Conservation (phyloP, 306 rosid species). For the Luffa aegyptiaca region DNA sequence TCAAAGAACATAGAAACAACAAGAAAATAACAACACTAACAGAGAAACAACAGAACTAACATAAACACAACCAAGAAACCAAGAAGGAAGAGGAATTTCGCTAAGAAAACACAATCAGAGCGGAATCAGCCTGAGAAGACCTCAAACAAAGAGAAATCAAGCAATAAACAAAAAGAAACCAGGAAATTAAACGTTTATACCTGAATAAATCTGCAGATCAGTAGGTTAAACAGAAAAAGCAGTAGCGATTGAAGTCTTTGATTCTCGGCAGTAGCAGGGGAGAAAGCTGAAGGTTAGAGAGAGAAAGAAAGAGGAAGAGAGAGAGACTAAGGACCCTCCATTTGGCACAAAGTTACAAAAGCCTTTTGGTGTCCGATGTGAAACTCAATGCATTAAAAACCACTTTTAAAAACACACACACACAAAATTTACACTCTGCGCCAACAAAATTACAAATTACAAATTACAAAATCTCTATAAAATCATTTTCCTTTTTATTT, state of each 20-base stretch:
- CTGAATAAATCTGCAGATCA: conserved; percentile 37
- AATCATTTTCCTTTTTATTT: not conserved
- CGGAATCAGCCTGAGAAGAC: not conserved
- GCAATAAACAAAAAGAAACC: not conserved
- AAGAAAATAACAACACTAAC: not conserved
- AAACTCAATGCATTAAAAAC: conserved; percentile 51
- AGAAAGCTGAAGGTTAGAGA: conserved; percentile 7
- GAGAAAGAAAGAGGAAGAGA: conserved; percentile 13
- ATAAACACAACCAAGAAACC: not conserved
- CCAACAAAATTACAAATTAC: not conserved
- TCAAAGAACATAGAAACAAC: not conserved
- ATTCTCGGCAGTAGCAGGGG: not conserved
- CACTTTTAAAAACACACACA: conserved; percentile 17
- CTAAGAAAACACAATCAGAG: not conserved
- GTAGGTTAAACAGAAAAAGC: conserved; percentile 14
- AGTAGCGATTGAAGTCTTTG: conserved; percentile 4
- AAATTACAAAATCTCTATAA: conserved; percentile 2
- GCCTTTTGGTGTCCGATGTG: conserved; percentile 49
- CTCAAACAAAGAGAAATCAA: not conserved
- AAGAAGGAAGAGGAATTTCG: conserved; percentile 1
- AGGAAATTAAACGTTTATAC: conserved; percentile 22
- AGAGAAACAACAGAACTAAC: not conserved
- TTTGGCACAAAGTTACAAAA: conserved; percentile 45
- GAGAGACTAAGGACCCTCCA: conserved; percentile 58
- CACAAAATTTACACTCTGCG: not conserved